A percentile compares a stretch with the other conserved stretches of the same genome.
phyloP scores from a whole-genome alignment of 106 monocot genomes.

The Phalaenopsis equestris region DNA sequence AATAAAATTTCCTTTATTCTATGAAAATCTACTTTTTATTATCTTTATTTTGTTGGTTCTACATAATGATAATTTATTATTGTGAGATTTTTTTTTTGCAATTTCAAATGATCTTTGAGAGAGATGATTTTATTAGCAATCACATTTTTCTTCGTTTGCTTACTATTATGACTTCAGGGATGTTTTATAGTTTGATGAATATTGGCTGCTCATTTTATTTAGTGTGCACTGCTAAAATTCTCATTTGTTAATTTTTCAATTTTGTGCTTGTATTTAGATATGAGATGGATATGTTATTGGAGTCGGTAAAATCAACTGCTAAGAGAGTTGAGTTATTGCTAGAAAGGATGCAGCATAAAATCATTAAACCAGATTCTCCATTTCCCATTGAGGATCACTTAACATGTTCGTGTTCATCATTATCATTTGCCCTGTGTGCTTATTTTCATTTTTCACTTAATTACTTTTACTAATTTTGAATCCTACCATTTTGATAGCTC shows the following conservation, averaged over 20 bases:
- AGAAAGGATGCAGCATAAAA: slow-evolving; percentile 50
- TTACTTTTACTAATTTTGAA: slow-evolving; percentile 1
- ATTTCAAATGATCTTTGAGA: too few relatives aligned
- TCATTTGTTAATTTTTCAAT: background rate
- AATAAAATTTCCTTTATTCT: background rate
- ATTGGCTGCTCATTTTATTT: background rate
- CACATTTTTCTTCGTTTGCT: too few relatives aligned
- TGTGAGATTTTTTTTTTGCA: too few relatives aligned
- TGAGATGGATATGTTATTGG: slow-evolving; percentile 82
- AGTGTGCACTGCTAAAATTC: background rate
- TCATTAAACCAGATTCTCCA: slow-evolving; percentile 44
- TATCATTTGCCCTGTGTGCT: background rate
- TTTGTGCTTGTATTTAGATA: slow-evolving; percentile 33
- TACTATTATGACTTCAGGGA: too few relatives aligned
- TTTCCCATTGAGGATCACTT: slow-evolving; percentile 62
- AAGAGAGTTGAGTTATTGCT: slow-evolving; percentile 51
- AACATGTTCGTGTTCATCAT: slow-evolving; percentile 35
- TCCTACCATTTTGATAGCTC: slow-evolving; percentile 27
- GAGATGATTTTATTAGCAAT: too few relatives aligned
- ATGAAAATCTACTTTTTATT: background rate
- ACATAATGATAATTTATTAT: background rate
- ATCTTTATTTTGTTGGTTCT: background rate
- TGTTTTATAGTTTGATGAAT: too few relatives aligned
- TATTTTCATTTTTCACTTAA: background rate
- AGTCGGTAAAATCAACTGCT: slow-evolving; percentile 55